These are phyloP conservation scores for Vickermania spadyakhi DNA, from an alignment of 208 protist species.

Conservation along the genomic window DNA sequence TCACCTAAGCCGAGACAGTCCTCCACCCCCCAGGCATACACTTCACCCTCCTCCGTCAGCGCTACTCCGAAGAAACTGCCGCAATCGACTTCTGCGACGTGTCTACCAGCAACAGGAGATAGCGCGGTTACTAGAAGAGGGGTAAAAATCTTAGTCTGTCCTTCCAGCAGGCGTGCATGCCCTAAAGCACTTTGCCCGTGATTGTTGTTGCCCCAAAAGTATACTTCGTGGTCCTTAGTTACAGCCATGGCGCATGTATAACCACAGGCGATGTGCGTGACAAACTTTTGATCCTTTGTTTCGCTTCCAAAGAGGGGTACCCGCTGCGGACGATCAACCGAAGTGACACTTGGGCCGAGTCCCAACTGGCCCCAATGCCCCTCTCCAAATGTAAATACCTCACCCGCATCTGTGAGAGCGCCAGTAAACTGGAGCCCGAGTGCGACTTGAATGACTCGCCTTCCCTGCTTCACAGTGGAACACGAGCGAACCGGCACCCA, in stretches of 20 bases:
- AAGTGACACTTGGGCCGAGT: constrained; percentile 36
- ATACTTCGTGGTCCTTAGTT: constrained; percentile 54
- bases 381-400: constrained; percentile 76
- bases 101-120: constrained; percentile 21
- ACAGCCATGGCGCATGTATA: constrained; percentile 84
- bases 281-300: constrained; percentile 35
- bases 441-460: constrained; percentile 54
- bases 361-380: constrained; percentile 84
- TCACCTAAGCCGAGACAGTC: constrained; percentile 75
- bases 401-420: constrained; percentile 35
- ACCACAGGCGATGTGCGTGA: constrained; percentile 47
- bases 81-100: constrained; percentile 70
- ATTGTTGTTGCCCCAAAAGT: constrained; percentile 90
- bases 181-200: constrained; percentile 82
- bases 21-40: constrained; percentile 83
- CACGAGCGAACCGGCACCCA: too few species aligned
- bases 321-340: constrained; percentile 12
- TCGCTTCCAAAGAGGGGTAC: neutral
- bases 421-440: constrained; percentile 82
- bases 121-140: constrained; percentile 59
- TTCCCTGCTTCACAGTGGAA: constrained; percentile 19
- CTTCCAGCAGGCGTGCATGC: constrained; percentile 32
- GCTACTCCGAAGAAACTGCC: constrained; percentile 83
- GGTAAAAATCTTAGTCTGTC: constrained; percentile 52
- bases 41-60: constrained; percentile 36